Evolutionary conservation across 73 alveolate species (phyloP).

Genomic region (Paramecium caudatum): DNA sequence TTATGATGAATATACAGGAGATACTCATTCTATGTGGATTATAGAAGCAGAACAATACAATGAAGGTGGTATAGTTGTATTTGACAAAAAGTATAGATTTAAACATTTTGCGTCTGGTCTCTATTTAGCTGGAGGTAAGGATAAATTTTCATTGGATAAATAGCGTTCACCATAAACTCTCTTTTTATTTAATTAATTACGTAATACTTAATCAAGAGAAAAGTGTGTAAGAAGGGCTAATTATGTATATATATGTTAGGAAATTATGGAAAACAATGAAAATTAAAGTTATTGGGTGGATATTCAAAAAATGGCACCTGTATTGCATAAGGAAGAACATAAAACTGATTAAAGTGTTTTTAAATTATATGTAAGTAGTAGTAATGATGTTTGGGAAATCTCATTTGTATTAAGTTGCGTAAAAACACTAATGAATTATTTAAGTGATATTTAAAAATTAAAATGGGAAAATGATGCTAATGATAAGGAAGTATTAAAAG

Average conservation of each 20-base stretch:
- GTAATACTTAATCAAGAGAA: neutral
- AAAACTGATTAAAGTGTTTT: slow-evolving; percentile 72
- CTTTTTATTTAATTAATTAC: slow-evolving; percentile 15
- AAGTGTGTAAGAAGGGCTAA: neutral
- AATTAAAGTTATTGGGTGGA: slow-evolving; percentile 51
- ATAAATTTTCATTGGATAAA: slow-evolving; percentile 58
- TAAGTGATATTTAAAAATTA: slow-evolving; percentile 29
- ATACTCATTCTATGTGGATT: slow-evolving; percentile 76
- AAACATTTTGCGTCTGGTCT: slow-evolving; percentile 71
- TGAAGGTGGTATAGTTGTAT: slow-evolving; percentile 70
- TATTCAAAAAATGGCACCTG: slow-evolving; percentile 9
- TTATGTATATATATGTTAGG: slow-evolving; percentile 66
- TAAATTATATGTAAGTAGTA: slow-evolving; percentile 59
- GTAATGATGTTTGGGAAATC: slow-evolving; percentile 78
- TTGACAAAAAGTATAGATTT: slow-evolving; percentile 71
- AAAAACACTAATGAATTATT: slow-evolving; percentile 62
- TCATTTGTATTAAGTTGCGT: slow-evolving; percentile 61
- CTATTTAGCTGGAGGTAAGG: slow-evolving; percentile 65
- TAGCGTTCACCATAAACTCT: neutral
- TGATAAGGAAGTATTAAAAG: slow-evolving; percentile 60
- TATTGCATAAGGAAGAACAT: slow-evolving; percentile 18
- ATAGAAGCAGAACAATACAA: slow-evolving; percentile 70
- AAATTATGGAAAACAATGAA: neutral
- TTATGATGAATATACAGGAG: slow-evolving; percentile 74
- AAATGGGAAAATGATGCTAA: slow-evolving; percentile 15